phyloP scores from a whole-genome alignment of 768 basidiomycete genomes.

The Leccinum subgranulosum region DNA sequence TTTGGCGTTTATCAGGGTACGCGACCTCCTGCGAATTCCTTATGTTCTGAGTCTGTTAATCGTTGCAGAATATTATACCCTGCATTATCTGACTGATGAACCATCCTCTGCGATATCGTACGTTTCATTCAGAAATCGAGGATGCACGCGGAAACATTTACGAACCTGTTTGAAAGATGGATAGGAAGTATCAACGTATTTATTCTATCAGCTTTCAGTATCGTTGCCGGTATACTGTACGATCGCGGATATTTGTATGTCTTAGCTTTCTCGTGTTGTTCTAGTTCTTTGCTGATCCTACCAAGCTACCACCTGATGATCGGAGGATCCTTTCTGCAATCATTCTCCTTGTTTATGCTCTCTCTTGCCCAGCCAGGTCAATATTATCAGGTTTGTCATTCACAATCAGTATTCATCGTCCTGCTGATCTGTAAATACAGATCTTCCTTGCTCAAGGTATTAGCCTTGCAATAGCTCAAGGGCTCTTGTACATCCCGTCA shows the following conservation, averaged over 20 bases:
- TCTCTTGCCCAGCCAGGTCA: conserved; percentile 5
- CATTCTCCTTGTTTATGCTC: not conserved
- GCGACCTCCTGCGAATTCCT: not conserved
- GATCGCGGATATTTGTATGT: conserved; percentile 50
- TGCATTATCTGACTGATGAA: conserved; percentile 16
- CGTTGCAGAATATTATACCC: not conserved
- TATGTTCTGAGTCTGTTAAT: not conserved
- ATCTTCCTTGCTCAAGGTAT: conserved; percentile 50
- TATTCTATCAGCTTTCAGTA: conserved; percentile 34
- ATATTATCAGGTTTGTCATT: conserved; percentile 38
- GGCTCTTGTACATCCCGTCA: conserved; percentile 44
- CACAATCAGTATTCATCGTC: not conserved
- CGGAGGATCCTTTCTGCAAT: not conserved
- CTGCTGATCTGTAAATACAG: conserved; percentile 16
- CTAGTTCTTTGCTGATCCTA: not conserved
- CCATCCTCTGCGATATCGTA: conserved; percentile 35
- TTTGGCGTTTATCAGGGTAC: conserved; percentile 43
- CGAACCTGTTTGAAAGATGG: conserved; percentile 1
- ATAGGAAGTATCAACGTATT: conserved; percentile 35
- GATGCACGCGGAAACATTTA: not conserved
- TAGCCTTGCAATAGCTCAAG: conserved; percentile 41
- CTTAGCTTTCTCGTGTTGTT: not conserved
- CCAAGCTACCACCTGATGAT: conserved; percentile 35
- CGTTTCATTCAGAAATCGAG: conserved; percentile 3
- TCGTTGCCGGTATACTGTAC: conserved; percentile 42